Conservation (phyloP, 2,329 filamentous ascomycete species). For the Cyphellophora europaea region DNA sequence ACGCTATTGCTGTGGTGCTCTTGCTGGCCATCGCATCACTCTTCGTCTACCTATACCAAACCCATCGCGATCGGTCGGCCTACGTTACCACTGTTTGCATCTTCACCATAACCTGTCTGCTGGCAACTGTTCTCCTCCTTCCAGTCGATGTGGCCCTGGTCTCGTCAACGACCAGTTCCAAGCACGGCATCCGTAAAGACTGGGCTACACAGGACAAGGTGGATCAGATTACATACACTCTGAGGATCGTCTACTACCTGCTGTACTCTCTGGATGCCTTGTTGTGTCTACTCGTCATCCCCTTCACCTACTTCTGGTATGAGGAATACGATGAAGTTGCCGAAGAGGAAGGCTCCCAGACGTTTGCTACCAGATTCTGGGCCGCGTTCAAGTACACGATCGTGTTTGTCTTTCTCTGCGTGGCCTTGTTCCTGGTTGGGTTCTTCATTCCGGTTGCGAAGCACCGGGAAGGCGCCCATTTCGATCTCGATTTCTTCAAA, state of each 20-base stretch:
- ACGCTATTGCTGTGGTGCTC: conserved; percentile 70
- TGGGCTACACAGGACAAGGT: conserved; percentile 84
- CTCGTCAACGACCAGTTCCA: conserved; percentile 71
- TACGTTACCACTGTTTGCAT: conserved; percentile 78
- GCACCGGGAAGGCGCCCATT: conserved; percentile 53
- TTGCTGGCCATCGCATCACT: conserved; percentile 69
- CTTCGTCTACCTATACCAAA: conserved; percentile 88
- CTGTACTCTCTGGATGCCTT: conserved; percentile 87
- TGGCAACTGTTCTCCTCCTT: conserved; percentile 84
- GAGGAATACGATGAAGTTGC: conserved; percentile 95
- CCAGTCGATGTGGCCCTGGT: conserved; percentile 94
- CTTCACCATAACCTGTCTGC: conserved; percentile 72
- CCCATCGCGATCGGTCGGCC: conserved; percentile 73
- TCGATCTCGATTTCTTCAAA: conserved; percentile 88
- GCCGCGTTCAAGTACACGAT: conserved; percentile 87
- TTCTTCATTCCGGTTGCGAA: conserved; percentile 85
- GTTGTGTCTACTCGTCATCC: conserved; percentile 79
- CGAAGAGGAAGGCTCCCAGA: conserved; percentile 67
- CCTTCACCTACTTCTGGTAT: conserved; percentile 97
- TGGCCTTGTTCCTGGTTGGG: conserved; percentile 78
- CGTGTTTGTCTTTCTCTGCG: conserved; percentile 64
- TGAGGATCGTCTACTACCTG: conserved; percentile 85
- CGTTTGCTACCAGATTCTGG: conserved; percentile 61
- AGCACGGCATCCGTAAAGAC: conserved; percentile 75
- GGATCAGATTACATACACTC: conserved; percentile 64